Evolutionary conservation across 2,329 filamentous ascomycete species (phyloP).

Genomic region (Furcasterigmium sp.): DNA sequence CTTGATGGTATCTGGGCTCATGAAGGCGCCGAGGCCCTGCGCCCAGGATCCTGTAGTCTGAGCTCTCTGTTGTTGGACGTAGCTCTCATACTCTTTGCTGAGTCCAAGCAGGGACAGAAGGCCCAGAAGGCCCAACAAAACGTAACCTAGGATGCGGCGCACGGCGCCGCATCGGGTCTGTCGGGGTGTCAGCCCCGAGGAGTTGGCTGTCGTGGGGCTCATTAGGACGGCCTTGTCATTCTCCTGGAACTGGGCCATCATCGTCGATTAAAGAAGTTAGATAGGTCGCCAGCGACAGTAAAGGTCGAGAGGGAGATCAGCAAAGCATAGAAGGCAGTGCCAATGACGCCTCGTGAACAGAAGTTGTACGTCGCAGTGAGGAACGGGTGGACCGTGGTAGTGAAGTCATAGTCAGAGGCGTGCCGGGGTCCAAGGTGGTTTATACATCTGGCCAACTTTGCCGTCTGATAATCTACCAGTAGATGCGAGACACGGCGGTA

Average conservation of each 20-base stretch:
- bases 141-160: not conserved
- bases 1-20: constrained; percentile 7
- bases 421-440: no score
- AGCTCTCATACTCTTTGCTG: constrained; percentile 4
- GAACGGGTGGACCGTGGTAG: no score
- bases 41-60: constrained; percentile 6
- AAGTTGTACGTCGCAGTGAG: no score
- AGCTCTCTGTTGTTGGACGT: not conserved
- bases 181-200: not conserved
- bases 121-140: constrained; percentile 7
- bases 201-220: not conserved
- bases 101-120: constrained; percentile 10
- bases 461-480: no score
- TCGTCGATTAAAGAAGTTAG: not conserved
- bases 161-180: not conserved
- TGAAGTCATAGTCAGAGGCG: no score
- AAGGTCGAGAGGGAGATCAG: not conserved
- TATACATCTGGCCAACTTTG: no score
- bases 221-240: not conserved
- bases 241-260: not conserved
- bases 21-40: constrained; percentile 7
- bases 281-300: not conserved
- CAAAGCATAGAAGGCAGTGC: not conserved
- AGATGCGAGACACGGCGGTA: no score
- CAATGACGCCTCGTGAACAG: no score